Evolutionary conservation across 495 filamentous ascomycete genomes (phyloP).

Genomic region (Paragyromitra xinjiangensis): DNA sequence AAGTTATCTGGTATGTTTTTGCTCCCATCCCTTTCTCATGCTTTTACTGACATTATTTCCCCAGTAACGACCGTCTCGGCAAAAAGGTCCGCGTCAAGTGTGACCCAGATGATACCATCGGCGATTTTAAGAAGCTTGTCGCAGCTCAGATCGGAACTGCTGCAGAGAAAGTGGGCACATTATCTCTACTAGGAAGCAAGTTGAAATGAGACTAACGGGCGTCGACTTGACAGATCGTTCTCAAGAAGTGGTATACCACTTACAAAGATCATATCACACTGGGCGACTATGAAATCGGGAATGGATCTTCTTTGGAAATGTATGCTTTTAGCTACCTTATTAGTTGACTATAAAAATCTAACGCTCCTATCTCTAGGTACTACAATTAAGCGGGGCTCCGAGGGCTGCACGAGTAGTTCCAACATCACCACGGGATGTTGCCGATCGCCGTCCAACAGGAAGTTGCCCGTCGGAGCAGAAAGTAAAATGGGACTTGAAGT

Average conservation of each 20-base stretch:
- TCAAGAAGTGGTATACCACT: conserved; percentile 53
- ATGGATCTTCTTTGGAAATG: conserved; percentile 54
- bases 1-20: conserved; percentile 48
- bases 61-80: conserved; percentile 53
- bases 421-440: not conserved
- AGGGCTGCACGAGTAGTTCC: not conserved
- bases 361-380: conserved; percentile 21
- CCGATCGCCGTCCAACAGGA: not conserved
- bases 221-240: conserved; percentile 42
- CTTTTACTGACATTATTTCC: conserved; percentile 13
- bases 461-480: not conserved
- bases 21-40: not conserved
- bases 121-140: conserved; percentile 53
- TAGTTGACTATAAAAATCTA: not conserved
- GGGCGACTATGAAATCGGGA: conserved; percentile 55
- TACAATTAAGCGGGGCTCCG: conserved; percentile 13
- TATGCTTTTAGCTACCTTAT: conserved; percentile 12
- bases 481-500: not conserved
- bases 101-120: conserved; percentile 54
- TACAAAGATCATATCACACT: conserved; percentile 56
- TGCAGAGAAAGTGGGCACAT: conserved; percentile 38
- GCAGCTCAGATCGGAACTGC: conserved; percentile 50
- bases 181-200: not conserved
- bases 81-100: conserved; percentile 56
- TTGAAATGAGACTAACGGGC: conserved; percentile 46